Base-by-base conservation (phyloP, 176 grass and related monocot genomes). In the Oryza meyeriana region DNA sequence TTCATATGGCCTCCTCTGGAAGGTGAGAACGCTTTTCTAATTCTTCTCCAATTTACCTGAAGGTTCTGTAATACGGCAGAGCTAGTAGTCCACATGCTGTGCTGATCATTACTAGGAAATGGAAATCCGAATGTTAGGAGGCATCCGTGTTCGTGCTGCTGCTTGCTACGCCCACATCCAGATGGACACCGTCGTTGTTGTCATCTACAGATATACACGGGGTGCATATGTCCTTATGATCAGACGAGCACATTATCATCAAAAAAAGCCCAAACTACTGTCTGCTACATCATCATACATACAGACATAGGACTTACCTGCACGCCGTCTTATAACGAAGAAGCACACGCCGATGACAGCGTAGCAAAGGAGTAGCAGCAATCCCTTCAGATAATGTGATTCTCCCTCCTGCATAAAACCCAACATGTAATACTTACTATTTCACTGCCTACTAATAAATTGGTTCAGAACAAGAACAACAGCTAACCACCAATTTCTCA, bases 301-400 rank as follows among this genome's bases (percentile, higher is more conserved):
- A 47, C 8, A 5, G 4, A 45, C 4, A 47, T 47, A 10, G 31
- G 22, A 68, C 85, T 41, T 80, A 97, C 94, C 32, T 86, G 84
- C 12, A 20, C 17, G 86, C 42, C 80, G 77, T 76, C 89, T 86
- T 0, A 88, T 74, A 34, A 94, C 90, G 34, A 93, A 98, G 50
- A 98, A 98, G 80, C 92, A 94, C 79, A 89, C 92, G 12, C 86
- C 88, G 11, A 98, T 88, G 57, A 94, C 80, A 52, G 91, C 13
- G 85, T 98, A 98, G 81, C 90, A 98, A 11, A 98, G 88, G 6
- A 98, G 77, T 25, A 94, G 90, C 45, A 91, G 61, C 31, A 92
- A 73, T 55, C 95, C 95, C 81, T 98, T 98, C 52, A 98, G 81
- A 78, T 98, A 98, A 77, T 98, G 90, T 42, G 95, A 98, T n/a